Conservation (phyloP, 768 basidiomycete species). For the Tephrocybe sp. region DNA sequence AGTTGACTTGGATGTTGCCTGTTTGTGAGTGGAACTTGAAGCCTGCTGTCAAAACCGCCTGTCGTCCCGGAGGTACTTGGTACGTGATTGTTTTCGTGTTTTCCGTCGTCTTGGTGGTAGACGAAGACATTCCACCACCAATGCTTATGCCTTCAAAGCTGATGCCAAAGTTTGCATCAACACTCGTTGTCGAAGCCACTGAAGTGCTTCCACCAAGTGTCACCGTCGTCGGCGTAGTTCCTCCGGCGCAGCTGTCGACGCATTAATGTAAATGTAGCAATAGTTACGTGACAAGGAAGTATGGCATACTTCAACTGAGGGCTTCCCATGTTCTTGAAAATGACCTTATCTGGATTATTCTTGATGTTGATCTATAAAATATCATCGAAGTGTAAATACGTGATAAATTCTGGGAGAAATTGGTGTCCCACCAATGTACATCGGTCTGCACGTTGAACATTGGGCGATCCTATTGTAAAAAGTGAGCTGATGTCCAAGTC, state of each 20-base stretch:
- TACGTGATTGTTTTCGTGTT: slow-evolving; percentile 5
- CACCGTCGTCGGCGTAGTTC: slow-evolving; percentile 3
- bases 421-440: slow-evolving; percentile 9
- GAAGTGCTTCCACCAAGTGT: slow-evolving; percentile 8
- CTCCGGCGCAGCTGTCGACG: slow-evolving; percentile 9
- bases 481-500: background rate
- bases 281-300: background rate
- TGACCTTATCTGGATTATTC: slow-evolving; percentile 12
- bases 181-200: slow-evolving; percentile 6
- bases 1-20: slow-evolving; percentile 11
- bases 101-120: background rate
- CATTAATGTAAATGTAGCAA: background rate
- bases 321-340: slow-evolving; percentile 9
- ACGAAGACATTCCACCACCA: slow-evolving; percentile 11
- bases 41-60: slow-evolving; percentile 11
- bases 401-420: background rate
- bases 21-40: slow-evolving; percentile 12
- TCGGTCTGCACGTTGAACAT: slow-evolving; percentile 11
- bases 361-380: slow-evolving; percentile 7
- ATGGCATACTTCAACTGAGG: slow-evolving; percentile 12
- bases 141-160: slow-evolving; percentile 8
- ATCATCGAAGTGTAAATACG: background rate
- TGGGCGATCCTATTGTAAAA: slow-evolving; percentile 4
- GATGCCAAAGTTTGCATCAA: slow-evolving; percentile 8
- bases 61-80: slow-evolving; percentile 8